A percentile compares a stretch with the other conserved stretches of the same genome.
These are phyloP conservation scores for Fusarium sterilihyphosum DNA, from an alignment of 2,329 filamentous ascomycete genomes.

Conservation along the genomic window DNA sequence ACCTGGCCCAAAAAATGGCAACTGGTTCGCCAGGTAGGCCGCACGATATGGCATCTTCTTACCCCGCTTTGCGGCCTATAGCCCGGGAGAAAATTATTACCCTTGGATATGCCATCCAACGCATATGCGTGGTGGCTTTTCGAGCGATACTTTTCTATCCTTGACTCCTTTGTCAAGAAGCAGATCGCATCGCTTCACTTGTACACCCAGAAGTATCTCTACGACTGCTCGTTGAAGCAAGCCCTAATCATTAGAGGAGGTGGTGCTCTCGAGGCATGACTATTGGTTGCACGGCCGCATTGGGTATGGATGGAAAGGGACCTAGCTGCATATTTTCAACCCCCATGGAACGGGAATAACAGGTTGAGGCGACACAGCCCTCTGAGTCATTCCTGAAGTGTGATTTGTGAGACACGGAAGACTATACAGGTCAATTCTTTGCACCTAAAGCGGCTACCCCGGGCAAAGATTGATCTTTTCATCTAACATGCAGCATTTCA, in stretches of 20 bases:
- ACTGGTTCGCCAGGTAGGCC: neutral
- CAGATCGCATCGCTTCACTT: neutral
- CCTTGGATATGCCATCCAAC: accelerated
- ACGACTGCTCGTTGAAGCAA: neutral
- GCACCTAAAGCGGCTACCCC: no score
- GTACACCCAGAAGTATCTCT: accelerated
- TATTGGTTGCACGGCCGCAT: neutral
- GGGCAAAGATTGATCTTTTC: no score
- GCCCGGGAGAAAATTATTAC: accelerated
- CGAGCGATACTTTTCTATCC: neutral
- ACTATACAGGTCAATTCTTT: no score
- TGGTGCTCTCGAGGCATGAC: neutral
- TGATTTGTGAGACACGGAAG: no score
- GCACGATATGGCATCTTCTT: neutral
- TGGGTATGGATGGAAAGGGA: neutral
- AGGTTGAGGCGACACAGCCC: no score
- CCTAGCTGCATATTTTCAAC: neutral
- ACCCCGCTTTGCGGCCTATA: neutral
- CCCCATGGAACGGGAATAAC: neutral
- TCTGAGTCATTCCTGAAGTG: no score
- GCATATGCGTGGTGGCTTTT: accelerated
- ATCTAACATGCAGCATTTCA: no score
- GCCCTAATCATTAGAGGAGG: neutral
- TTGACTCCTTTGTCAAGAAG: neutral
- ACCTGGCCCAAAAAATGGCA: neutral